Percentiles rank a stretch among this genome's conserved stretches.
Evolutionary conservation across 208 protist species (phyloP).

Genomic region (Acanthamoeba triangularis): DNA sequence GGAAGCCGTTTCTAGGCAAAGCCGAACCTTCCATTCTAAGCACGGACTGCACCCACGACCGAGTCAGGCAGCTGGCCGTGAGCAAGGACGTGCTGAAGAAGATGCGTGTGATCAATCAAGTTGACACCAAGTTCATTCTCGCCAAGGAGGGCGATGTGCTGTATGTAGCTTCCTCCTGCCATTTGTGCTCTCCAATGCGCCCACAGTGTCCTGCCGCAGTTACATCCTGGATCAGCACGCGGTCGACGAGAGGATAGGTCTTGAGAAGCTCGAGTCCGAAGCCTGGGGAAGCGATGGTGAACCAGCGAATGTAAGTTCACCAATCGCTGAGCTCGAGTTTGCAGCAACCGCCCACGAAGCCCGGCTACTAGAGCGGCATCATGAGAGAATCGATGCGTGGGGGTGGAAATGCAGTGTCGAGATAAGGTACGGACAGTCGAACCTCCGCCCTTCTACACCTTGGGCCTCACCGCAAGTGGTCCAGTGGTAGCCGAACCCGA

Average conservation of each 20-base stretch:
- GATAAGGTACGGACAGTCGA: neutral
- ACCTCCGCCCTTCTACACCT: neutral
- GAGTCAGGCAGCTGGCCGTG: neutral
- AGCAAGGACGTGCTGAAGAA: neutral
- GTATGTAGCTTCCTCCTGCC: neutral
- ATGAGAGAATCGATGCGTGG: neutral
- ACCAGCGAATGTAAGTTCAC: neutral
- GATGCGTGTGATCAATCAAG: constrained; percentile 24
- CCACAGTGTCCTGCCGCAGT: neutral
- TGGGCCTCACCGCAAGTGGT: neutral
- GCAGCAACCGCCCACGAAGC: neutral
- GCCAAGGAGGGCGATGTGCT: neutral
- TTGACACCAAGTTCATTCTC: constrained; percentile 35
- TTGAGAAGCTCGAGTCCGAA: constrained; percentile 6
- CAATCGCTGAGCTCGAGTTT: neutral
- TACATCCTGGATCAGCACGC: constrained; percentile 68
- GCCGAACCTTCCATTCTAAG: neutral
- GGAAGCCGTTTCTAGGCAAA: neutral
- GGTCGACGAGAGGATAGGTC: constrained; percentile 54
- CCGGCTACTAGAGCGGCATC: neutral
- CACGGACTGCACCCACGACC: neutral
- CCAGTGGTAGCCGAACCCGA: neutral
- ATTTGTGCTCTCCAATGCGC: neutral
- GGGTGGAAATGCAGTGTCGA: neutral
- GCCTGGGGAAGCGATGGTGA: neutral